Evolutionary conservation across 23 red algal genomes (phyloP).

Genomic region (Gracilariopsis chorda): DNA sequence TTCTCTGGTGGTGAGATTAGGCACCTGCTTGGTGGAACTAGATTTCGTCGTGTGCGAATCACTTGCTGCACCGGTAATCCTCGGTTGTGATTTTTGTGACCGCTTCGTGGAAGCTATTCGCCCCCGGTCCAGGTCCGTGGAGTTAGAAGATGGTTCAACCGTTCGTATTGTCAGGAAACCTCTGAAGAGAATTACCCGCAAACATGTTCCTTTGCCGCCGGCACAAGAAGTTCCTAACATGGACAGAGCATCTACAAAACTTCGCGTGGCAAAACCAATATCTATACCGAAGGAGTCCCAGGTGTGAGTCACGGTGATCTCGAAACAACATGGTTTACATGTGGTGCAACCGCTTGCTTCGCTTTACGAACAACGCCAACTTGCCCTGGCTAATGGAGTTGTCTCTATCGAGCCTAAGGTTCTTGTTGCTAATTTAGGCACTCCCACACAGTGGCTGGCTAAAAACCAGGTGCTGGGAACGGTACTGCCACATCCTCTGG

Average conservation of each 20-base stretch:
- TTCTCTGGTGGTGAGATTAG: too few relatives aligned
- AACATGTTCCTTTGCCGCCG: too few relatives aligned
- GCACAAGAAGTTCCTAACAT: background rate
- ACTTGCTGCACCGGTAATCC: too few relatives aligned
- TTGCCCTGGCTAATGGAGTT: background rate
- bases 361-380: background rate
- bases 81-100: background rate
- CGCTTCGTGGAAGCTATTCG: background rate
- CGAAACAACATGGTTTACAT: background rate
- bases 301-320: background rate
- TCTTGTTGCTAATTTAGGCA: background rate
- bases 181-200: background rate
- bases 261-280: background rate
- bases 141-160: background rate
- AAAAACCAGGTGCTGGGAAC: background rate
- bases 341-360: background rate
- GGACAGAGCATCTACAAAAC: background rate
- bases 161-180: background rate
- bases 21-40: too few relatives aligned
- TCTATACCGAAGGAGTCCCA: background rate
- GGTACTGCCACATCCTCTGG: background rate
- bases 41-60: too few relatives aligned
- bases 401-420: background rate
- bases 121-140: background rate
- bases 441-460: background rate